A percentile compares a stretch with the other conserved stretches of the same genome.
Conservation (phyloP, 2,329 filamentous ascomycete genomes). For the Blumeria hordei region DNA sequence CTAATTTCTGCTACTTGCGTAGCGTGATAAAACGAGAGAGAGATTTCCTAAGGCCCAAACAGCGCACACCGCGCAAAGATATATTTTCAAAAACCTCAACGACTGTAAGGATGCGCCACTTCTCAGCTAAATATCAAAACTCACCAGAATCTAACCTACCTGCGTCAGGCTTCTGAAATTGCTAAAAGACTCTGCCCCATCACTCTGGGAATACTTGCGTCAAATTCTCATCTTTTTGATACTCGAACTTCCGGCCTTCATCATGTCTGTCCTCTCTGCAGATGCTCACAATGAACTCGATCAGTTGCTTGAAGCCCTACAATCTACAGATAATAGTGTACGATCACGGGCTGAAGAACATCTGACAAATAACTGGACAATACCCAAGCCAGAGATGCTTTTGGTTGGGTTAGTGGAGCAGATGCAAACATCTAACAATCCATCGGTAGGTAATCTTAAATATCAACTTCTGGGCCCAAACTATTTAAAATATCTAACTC, state of each 20-base stretch:
- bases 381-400: conserved; percentile 57
- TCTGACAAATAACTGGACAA: conserved; percentile 75
- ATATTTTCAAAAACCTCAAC: too few species aligned
- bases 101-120: too few species aligned
- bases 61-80: too few species aligned
- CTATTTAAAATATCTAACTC: neutral
- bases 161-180: too few species aligned
- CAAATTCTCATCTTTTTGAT: too few species aligned
- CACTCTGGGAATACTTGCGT: too few species aligned
- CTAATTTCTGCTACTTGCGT: too few species aligned
- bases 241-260: neutral
- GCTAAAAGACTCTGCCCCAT: too few species aligned
- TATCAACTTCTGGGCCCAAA: neutral
- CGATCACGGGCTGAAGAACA: conserved; percentile 76
- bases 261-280: conserved; percentile 65
- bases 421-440: conserved; percentile 43
- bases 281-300: conserved; percentile 67
- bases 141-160: too few species aligned
- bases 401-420: conserved; percentile 91
- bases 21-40: too few species aligned
- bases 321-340: conserved; percentile 69
- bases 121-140: too few species aligned
- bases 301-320: conserved; percentile 69
- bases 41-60: too few species aligned
- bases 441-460: conserved; percentile 11